phyloP scores from a whole-genome alignment of 2,329 filamentous ascomycete genomes.

The Escovopsis sp. region DNA sequence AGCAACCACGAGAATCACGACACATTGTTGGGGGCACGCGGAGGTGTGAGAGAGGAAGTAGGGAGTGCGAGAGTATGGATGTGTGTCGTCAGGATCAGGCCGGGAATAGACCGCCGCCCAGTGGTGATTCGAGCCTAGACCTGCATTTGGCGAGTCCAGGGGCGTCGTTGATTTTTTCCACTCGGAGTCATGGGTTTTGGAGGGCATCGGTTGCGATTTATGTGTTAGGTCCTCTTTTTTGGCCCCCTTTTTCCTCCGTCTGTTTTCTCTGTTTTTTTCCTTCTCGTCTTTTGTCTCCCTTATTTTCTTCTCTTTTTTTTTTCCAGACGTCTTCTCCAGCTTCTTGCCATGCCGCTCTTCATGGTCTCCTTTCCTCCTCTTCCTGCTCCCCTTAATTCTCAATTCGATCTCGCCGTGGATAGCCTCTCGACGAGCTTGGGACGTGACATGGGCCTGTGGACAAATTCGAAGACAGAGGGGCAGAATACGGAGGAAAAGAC shows the following conservation, averaged over 20 bases:
- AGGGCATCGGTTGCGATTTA: conserved; percentile 22
- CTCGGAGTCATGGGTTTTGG: conserved; percentile 25
- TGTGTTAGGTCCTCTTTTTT: conserved; percentile 13
- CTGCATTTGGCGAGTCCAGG: conserved; percentile 14
- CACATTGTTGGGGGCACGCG: too few species aligned
- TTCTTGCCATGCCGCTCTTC: too few species aligned
- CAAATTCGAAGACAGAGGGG: not conserved
- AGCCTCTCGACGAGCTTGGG: conserved; percentile 1
- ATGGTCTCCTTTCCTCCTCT: not conserved
- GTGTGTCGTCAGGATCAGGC: conserved; percentile 10
- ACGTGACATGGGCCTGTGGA: not conserved
- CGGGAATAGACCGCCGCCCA: conserved; percentile 13
- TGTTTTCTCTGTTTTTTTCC: conserved; percentile 15
- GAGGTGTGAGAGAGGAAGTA: too few species aligned
- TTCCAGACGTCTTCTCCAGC: too few species aligned
- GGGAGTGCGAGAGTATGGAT: too few species aligned
- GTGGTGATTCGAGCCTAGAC: conserved; percentile 10
- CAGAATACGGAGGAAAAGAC: too few species aligned
- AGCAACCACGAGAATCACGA: too few species aligned
- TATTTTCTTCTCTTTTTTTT: conserved; percentile 1
- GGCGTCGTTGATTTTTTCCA: conserved; percentile 20
- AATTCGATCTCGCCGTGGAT: conserved; percentile 2
- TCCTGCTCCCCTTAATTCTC: conserved; percentile 8
- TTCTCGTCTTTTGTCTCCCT: not conserved
- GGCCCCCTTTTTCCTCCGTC: conserved; percentile 6